Evolutionary conservation across 441 rosid genomes (phyloP).

Genomic region (Breynia disticha): DNA sequence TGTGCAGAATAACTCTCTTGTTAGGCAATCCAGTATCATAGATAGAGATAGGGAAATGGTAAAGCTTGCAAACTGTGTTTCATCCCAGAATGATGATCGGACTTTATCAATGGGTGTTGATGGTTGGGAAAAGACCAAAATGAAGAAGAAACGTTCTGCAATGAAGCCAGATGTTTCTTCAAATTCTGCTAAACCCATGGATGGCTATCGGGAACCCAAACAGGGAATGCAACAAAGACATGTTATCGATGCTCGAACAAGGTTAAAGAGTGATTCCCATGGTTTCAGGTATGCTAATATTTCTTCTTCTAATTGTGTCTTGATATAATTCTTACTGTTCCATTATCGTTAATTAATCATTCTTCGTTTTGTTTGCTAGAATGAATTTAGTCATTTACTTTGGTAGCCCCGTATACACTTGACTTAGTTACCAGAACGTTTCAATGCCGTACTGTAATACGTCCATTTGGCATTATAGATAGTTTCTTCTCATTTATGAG

Average conservation of each 20-base stretch:
- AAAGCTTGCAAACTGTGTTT: conserved; percentile 47
- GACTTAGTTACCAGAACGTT: not conserved
- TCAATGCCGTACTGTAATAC: not conserved
- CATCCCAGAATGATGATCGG: conserved; percentile 64
- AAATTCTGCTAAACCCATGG: conserved; percentile 46
- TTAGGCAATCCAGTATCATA: conserved; percentile 53
- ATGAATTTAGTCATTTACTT: too few species aligned
- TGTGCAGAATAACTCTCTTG: conserved; percentile 55
- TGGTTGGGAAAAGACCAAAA: conserved; percentile 95
- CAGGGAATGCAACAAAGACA: conserved; percentile 68
- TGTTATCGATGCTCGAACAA: conserved; percentile 52
- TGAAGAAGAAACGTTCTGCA: conserved; percentile 96
- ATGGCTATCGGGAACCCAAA: conserved; percentile 69
- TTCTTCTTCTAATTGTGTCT: not conserved
- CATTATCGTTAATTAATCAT: not conserved
- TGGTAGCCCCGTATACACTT: not conserved
- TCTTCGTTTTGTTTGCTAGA: too few species aligned
- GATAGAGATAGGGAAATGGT: conserved; percentile 73
- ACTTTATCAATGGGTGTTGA: conserved; percentile 64
- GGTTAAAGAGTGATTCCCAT: conserved; percentile 66
- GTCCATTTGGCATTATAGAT: not conserved
- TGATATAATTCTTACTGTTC: not conserved
- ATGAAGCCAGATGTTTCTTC: conserved; percentile 74
- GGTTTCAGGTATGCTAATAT: conserved; percentile 56
- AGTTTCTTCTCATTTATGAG: not conserved